phyloP scores from a whole-genome alignment of 1,284 basidiomycete species.

The Rhodotorula sp. region DNA sequence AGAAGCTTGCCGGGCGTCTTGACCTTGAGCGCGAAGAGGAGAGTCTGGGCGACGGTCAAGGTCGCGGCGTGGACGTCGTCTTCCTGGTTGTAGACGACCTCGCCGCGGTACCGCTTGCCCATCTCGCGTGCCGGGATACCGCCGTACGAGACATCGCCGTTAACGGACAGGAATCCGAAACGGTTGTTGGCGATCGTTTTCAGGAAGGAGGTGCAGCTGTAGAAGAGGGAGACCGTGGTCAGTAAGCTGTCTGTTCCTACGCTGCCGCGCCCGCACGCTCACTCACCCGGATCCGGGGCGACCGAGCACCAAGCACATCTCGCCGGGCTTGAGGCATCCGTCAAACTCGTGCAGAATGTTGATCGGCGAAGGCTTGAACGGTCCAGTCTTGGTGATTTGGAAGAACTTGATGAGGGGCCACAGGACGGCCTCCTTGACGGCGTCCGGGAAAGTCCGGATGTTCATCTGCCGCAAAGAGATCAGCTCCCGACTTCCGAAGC shows the following conservation, averaged over 20 bases:
- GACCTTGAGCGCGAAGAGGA: constrained; percentile 57
- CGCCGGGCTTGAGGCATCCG: constrained; percentile 67
- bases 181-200: constrained; percentile 50
- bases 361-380: constrained; percentile 42
- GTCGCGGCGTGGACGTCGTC: constrained; percentile 63
- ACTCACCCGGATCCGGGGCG: constrained; percentile 49
- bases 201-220: constrained; percentile 49
- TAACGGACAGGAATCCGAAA: constrained; percentile 48
- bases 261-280: neutral
- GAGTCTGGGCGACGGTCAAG: constrained; percentile 60
- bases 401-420: constrained; percentile 54
- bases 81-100: constrained; percentile 56
- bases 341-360: constrained; percentile 56
- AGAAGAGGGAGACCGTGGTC: too few species aligned
- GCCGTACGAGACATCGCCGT: constrained; percentile 59
- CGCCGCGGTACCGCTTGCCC: constrained; percentile 61
- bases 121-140: constrained; percentile 57
- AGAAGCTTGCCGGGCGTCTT: constrained; percentile 58
- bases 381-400: constrained; percentile 43
- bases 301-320: constrained; percentile 59
- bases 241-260: neutral
- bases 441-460: constrained; percentile 59
- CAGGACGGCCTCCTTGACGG: constrained; percentile 60
- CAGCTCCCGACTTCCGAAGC: neutral
- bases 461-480: constrained; percentile 56